Conservation (phyloP, 2,329 filamentous ascomycete species). For the Paraphaeosphaeria sporulosa region DNA sequence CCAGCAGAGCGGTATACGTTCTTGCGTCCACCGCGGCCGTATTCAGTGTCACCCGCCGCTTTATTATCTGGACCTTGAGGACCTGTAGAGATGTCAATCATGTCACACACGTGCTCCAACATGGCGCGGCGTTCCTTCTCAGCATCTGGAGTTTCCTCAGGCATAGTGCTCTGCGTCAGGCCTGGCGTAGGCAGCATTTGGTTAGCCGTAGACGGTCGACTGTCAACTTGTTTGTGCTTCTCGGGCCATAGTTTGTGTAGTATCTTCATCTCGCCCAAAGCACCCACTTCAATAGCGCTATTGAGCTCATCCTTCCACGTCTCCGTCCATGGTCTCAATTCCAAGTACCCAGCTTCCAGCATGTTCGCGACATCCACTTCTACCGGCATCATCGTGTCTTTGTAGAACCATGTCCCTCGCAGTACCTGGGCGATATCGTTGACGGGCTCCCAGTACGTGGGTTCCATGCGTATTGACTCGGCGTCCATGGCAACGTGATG, state of each 20-base stretch:
- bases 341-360: constrained; percentile 87
- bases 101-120: constrained; percentile 55
- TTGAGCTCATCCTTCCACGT: constrained; percentile 92
- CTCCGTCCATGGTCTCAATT: constrained; percentile 85
- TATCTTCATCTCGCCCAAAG: constrained; percentile 89
- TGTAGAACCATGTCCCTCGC: constrained; percentile 96
- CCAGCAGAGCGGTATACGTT: constrained; percentile 75
- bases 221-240: constrained; percentile 61
- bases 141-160: constrained; percentile 48
- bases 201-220: constrained; percentile 52
- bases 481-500: constrained; percentile 85
- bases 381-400: constrained; percentile 90
- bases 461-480: constrained; percentile 75
- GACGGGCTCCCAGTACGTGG: constrained; percentile 96
- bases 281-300: constrained; percentile 88
- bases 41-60: constrained; percentile 52
- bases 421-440: constrained; percentile 85
- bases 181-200: constrained; percentile 35
- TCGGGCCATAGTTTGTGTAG: constrained; percentile 83
- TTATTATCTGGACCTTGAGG: constrained; percentile 57
- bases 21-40: constrained; percentile 57
- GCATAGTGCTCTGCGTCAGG: constrained; percentile 42
- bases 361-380: constrained; percentile 88
- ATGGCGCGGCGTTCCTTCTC: constrained; percentile 54
- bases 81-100: constrained; percentile 58